These are phyloP conservation scores for Pseudofabraea citricarpa DNA, from an alignment of 2,329 filamentous ascomycete species.

Conservation along the genomic window DNA sequence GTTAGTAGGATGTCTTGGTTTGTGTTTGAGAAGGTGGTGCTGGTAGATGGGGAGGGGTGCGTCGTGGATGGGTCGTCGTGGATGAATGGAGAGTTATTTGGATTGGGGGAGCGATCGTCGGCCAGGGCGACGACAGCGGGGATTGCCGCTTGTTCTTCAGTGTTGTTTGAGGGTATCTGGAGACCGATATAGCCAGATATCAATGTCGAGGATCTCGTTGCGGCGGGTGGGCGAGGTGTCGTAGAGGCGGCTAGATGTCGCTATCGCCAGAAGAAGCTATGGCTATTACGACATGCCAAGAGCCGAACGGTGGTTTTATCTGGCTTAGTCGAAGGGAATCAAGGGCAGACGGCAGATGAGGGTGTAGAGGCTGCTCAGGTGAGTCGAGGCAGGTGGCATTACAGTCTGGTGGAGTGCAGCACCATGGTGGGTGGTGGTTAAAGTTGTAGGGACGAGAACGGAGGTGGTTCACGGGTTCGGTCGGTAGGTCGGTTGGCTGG, in stretches of 20 bases:
- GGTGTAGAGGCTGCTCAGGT: too few relatives aligned
- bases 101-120: slow-evolving; percentile 56
- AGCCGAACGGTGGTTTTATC: too few relatives aligned
- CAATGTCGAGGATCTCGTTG: too few relatives aligned
- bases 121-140: slow-evolving; percentile 66
- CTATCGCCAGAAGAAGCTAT: slow-evolving; percentile 3
- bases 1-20: slow-evolving; percentile 19
- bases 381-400: too few relatives aligned
- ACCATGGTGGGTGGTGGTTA: too few relatives aligned
- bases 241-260: slow-evolving; percentile 5
- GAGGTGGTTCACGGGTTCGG: too few relatives aligned
- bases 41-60: slow-evolving; percentile 42
- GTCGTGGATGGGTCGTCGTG: slow-evolving; percentile 61
- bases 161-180: too few relatives aligned
- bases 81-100: slow-evolving; percentile 53
- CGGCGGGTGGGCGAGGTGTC: slow-evolving; percentile 3
- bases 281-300: background rate
- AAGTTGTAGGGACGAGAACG: too few relatives aligned
- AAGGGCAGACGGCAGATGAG: too few relatives aligned
- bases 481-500: too few relatives aligned
- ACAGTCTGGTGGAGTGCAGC: too few relatives aligned
- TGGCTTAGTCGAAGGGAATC: too few relatives aligned
- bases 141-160: slow-evolving; percentile 37
- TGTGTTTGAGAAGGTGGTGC: slow-evolving; percentile 40
- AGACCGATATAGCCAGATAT: slow-evolving; percentile 10